Conservation (phyloP, 208 protist species). For the Acanthamoeba royreba region DNA sequence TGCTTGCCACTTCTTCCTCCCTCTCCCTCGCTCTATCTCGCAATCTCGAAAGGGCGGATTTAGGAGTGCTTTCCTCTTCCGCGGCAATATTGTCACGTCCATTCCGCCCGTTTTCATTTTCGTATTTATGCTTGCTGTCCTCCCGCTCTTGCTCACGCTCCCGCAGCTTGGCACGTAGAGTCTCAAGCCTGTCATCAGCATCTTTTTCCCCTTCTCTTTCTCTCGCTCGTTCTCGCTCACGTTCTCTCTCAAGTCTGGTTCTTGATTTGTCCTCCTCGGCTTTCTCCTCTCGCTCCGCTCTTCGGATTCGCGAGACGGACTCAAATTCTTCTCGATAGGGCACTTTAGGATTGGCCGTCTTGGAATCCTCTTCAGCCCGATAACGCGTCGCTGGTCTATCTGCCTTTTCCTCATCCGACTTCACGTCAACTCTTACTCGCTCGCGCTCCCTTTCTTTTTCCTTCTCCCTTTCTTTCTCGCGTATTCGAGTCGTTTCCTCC, state of each 20-base stretch:
- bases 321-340: background rate
- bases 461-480: background rate
- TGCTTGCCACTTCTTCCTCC: background rate
- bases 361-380: background rate
- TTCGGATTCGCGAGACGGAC: background rate
- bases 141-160: background rate
- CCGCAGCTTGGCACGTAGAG: background rate
- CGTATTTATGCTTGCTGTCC: background rate
- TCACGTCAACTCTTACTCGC: too few relatives aligned
- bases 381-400: background rate
- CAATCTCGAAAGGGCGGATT: background rate
- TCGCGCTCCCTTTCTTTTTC: background rate
- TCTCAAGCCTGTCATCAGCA: background rate
- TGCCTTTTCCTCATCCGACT: background rate
- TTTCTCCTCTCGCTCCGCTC: background rate
- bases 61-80: background rate
- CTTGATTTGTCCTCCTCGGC: background rate
- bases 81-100: background rate
- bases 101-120: background rate
- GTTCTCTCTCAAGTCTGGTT: background rate
- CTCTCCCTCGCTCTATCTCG: background rate
- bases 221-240: background rate
- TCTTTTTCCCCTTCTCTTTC: background rate
- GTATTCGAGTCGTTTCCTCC: background rate
- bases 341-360: background rate